Conservation (phyloP, 2,329 filamentous ascomycete species). For the Dothistroma septosporum region DNA sequence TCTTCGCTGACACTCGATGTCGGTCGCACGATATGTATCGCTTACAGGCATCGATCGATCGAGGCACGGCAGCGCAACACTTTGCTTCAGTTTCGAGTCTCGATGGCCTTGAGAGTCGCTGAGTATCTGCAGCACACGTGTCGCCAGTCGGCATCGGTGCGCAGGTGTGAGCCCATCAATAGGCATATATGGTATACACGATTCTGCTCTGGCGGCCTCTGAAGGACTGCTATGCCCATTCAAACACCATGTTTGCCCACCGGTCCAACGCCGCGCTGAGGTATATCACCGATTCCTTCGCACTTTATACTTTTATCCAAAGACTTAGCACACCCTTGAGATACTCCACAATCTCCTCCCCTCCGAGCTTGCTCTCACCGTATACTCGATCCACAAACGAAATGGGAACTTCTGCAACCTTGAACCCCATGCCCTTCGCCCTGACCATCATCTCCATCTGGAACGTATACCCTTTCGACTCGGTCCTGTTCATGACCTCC, state of each 20-base stretch:
- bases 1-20: too few species aligned
- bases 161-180: too few species aligned
- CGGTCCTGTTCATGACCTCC: slow-evolving; percentile 82
- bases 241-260: neutral
- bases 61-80: too few species aligned
- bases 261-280: slow-evolving; percentile 19
- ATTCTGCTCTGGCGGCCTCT: too few species aligned
- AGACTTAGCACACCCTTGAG: slow-evolving; percentile 60
- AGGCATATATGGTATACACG: too few species aligned
- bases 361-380: slow-evolving; percentile 90
- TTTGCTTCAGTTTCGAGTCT: too few species aligned
- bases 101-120: too few species aligned
- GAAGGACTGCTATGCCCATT: too few species aligned
- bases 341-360: slow-evolving; percentile 94
- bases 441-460: slow-evolving; percentile 99
- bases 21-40: too few species aligned
- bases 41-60: too few species aligned
- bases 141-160: too few species aligned
- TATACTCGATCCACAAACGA: slow-evolving; percentile 93
- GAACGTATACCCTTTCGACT: slow-evolving; percentile 97
- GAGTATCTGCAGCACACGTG: neutral
- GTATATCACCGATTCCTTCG: neutral
- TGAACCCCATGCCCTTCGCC: slow-evolving; percentile 92
- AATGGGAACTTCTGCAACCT: slow-evolving; percentile 92
- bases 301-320: slow-evolving; percentile 46